A percentile compares a stretch with the other conserved stretches of the same genome.
Conservation (phyloP, 805 yeast genomes). For the Cyberlindnera xishuangbannaensis region DNA sequence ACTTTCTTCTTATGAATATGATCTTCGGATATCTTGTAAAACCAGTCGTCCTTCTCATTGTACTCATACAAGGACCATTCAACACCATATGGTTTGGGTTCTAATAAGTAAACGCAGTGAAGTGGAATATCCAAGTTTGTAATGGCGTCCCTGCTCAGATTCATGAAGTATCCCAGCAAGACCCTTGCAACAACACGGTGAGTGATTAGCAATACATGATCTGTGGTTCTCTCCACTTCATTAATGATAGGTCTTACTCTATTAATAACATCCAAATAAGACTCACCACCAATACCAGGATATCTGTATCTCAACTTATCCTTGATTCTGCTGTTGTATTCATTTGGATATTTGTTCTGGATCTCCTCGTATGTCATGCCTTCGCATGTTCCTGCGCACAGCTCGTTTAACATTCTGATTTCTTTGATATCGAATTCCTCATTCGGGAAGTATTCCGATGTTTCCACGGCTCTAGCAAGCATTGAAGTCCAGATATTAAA, state of each 20-base stretch:
- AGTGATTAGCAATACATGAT: slow-evolving; percentile 74
- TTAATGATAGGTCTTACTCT: slow-evolving; percentile 85
- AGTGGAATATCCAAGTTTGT: slow-evolving; percentile 91
- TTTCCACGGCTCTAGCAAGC: slow-evolving; percentile 72
- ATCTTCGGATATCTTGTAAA: slow-evolving; percentile 51
- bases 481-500: slow-evolving; percentile 93
- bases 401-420: slow-evolving; percentile 88
- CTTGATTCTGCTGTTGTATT: slow-evolving; percentile 66
- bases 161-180: slow-evolving; percentile 81
- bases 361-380: slow-evolving; percentile 92
- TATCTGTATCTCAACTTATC: slow-evolving; percentile 84
- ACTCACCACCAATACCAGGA: slow-evolving; percentile 97
- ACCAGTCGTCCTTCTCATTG: slow-evolving; percentile 73
- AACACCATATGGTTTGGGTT: slow-evolving; percentile 93
- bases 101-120: slow-evolving; percentile 84
- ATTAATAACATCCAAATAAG: slow-evolving; percentile 88
- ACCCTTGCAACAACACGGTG: slow-evolving; percentile 92
- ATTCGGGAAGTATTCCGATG: slow-evolving; percentile 73
- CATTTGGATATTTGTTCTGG: slow-evolving; percentile 63
- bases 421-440: slow-evolving; percentile 71
- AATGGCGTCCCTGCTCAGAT: slow-evolving; percentile 69
- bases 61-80: slow-evolving; percentile 89
- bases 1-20: slow-evolving; percentile 44
- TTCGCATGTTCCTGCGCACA: slow-evolving; percentile 90
- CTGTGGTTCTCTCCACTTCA: slow-evolving; percentile 87